Evolutionary conservation across 352 stramenopile genomes (phyloP).

Genomic region (Elongisporangium undulatum): DNA sequence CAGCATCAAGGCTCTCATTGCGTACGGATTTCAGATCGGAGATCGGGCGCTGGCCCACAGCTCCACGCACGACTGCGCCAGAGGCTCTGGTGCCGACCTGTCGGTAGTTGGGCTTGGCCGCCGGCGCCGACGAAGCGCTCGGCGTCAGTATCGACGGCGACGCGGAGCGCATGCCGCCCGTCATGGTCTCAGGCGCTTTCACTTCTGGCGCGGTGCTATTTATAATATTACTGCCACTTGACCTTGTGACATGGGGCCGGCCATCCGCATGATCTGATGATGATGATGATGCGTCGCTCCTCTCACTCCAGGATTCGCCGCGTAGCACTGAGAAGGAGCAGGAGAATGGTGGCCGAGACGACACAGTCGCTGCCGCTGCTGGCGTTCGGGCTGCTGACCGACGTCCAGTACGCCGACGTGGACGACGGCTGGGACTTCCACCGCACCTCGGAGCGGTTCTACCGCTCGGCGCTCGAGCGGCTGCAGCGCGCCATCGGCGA

Average conservation of each 20-base stretch:
- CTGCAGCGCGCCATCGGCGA: conserved; percentile 36
- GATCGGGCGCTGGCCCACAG: conserved; percentile 1
- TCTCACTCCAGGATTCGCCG: background rate
- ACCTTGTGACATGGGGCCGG: conserved; percentile 15
- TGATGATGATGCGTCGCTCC: background rate
- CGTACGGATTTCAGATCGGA: conserved; percentile 17
- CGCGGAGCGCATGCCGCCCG: background rate
- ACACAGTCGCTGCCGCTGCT: conserved; percentile 24
- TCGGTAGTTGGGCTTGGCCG: conserved; percentile 46
- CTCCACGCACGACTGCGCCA: conserved; percentile 25
- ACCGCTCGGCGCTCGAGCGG: conserved; percentile 57
- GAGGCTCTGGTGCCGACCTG: conserved; percentile 51
- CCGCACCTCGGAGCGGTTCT: conserved; percentile 57
- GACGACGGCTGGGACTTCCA: conserved; percentile 79
- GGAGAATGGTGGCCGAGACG: conserved; percentile 3
- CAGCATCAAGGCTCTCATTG: background rate
- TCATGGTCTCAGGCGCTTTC: background rate
- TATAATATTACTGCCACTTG: too few species aligned
- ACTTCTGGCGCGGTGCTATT: background rate
- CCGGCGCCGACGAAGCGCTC: background rate
- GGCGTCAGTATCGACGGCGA: background rate
- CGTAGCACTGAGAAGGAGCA: background rate
- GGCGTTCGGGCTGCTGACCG: conserved; percentile 63
- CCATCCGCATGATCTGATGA: conserved; percentile 1
- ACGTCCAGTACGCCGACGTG: conserved; percentile 83